A percentile compares a stretch with the other conserved stretches of the same genome.
Evolutionary conservation across 1,284 basidiomycete species (phyloP).

Genomic region (Leccinum pseudoinsigne): DNA sequence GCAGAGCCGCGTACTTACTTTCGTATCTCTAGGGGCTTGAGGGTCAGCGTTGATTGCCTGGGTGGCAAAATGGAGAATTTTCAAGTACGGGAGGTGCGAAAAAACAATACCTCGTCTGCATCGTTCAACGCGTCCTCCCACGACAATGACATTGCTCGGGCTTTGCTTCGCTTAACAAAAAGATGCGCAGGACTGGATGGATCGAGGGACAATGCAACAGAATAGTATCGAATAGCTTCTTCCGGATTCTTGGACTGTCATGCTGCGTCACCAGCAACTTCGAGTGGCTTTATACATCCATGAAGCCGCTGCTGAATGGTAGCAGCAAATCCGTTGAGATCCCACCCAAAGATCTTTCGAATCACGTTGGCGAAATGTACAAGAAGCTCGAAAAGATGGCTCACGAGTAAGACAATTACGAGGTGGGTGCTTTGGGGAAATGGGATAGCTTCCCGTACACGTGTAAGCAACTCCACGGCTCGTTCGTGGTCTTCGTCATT

Average conservation of each 20-base stretch:
- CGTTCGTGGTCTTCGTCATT: not conserved
- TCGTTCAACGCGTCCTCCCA: constrained; percentile 7
- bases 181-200: constrained; percentile 1
- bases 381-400: not conserved
- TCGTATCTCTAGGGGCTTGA: not conserved
- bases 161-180: constrained; percentile 16
- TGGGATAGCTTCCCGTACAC: not conserved
- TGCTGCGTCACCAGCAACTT: constrained; percentile 2
- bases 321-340: not conserved
- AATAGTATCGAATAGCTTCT: not conserved
- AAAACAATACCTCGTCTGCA: not conserved
- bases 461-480: not conserved
- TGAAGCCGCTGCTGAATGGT: not conserved
- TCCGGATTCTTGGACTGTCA: not conserved
- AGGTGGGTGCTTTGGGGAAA: not conserved
- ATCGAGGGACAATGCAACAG: constrained; percentile 6
- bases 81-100: not conserved
- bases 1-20: not conserved
- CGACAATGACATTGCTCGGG: not conserved
- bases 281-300: not conserved
- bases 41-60: constrained; percentile 2
- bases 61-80: not conserved
- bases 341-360: constrained; percentile 11
- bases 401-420: constrained; percentile 5
- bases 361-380: not conserved